A percentile compares a stretch with the other conserved stretches of the same genome.
Evolutionary conservation across 345 rosid species (phyloP).

Genomic region (Euphorbia lathyris): DNA sequence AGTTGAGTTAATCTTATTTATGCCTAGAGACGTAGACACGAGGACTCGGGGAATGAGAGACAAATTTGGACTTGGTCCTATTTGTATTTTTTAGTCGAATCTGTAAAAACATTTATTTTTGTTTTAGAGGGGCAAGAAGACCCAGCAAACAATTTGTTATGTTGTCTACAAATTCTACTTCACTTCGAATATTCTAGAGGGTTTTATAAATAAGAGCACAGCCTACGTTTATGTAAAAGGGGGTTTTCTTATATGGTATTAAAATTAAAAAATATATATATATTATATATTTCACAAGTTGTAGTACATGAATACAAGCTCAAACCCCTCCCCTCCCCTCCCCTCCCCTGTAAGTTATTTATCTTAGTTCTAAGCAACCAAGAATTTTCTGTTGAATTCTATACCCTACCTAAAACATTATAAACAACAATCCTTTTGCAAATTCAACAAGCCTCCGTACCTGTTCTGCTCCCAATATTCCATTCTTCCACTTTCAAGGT

Average conservation of each 20-base stretch:
- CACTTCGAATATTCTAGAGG: background rate
- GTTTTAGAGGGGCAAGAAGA: constrained; percentile 71
- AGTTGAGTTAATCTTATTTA: background rate
- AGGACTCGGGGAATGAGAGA: too few relatives aligned
- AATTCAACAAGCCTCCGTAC: background rate
- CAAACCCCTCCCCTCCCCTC: too few relatives aligned
- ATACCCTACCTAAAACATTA: background rate
- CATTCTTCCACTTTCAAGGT: constrained; percentile 24
- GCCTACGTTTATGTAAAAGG: too few relatives aligned
- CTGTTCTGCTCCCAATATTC: background rate
- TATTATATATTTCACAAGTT: background rate
- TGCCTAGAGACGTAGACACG: too few relatives aligned
- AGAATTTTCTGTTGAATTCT: background rate
- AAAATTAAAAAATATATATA: too few relatives aligned
- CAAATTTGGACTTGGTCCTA: too few relatives aligned
- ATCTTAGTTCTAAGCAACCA: background rate
- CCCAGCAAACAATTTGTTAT: constrained; percentile 45
- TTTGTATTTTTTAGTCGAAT: too few relatives aligned
- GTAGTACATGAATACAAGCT: background rate
- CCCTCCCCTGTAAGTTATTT: too few relatives aligned
- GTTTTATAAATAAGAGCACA: background rate
- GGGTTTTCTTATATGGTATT: background rate
- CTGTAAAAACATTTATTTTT: background rate
- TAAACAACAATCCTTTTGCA: background rate
- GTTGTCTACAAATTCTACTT: background rate